Evolutionary conservation across 495 filamentous ascomycete species (phyloP), one percentile per base, ranked within the genome.

Genomic region (Hypoxylon cercidicola): DNA sequence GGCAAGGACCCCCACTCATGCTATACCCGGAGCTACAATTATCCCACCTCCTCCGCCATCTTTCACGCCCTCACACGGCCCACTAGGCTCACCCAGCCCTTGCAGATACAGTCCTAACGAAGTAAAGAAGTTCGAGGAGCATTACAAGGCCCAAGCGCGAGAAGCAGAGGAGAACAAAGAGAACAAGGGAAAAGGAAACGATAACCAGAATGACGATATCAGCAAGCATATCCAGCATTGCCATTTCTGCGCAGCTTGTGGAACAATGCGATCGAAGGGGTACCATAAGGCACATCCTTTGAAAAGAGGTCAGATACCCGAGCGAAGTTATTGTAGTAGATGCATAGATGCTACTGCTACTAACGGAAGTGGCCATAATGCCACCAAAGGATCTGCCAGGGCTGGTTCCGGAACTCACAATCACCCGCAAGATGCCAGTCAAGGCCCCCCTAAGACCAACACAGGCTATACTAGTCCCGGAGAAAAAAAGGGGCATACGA

Each of bases 201-300:
- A 25, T 16, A 47, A 37, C 13, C 12, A 19, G 16, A 51, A 19
- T 4, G 20, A 44, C 1, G 44, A 60, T 10, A 25, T 67, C 15
- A 49, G 62, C n/a, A 67, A 62, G 20, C 59, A 50, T 30, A 62
- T 65, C 18, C 63, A 48, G 3, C 66, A 72, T 51, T 30, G 44
- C 20, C 65, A 69, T 56, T 25, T 60, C n/a, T 74, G 71, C 40
- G 45, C 49, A 16, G 63, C 50, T 12, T 74, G 71, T 37, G 71
- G 71, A 20, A 58, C 64, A 41, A 57, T 50, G 45, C 46, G 66
- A 15, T 65, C 71, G 10, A 55, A 28, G 34, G 41, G n/a, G 44
- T 69, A 65, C 19, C 69, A 69, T 1, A 59, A 34, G 15, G 50
- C 25, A 51, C 53, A 72, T 41, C 62, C 66, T 20, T 39, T 72